Percentiles rank a stretch among this genome's conserved stretches.
These are phyloP conservation scores for Hagleromyces aurorensis DNA, from an alignment of 805 yeast genomes.

Conservation along the genomic window DNA sequence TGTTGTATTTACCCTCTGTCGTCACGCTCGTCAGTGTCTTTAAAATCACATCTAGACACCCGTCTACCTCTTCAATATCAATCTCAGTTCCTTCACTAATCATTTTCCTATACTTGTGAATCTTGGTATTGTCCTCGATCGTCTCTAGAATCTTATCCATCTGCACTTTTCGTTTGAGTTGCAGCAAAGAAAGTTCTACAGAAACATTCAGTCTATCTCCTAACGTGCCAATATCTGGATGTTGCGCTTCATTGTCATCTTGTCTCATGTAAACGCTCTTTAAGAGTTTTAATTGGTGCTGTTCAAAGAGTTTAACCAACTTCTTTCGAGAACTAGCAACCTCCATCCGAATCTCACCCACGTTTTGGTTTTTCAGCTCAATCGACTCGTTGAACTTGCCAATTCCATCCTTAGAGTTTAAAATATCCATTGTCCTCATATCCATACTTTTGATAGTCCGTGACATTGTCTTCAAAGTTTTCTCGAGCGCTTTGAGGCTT, in stretches of 20 bases:
- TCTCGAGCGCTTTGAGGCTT: constrained; percentile 31
- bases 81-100: constrained; percentile 65
- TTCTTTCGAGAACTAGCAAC: constrained; percentile 16
- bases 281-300: constrained; percentile 20
- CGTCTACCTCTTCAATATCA: constrained; percentile 58
- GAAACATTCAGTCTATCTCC: constrained; percentile 19
- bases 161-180: constrained; percentile 34
- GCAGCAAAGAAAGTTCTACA: constrained; percentile 35
- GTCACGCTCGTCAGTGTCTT: constrained; percentile 18
- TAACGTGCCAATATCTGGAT: constrained; percentile 6
- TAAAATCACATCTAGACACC: constrained; percentile 53
- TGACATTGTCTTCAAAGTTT: constrained; percentile 17
- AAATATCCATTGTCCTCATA: constrained; percentile 28
- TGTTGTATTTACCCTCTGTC: too few relatives aligned
- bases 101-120: constrained; percentile 59
- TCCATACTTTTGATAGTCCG: constrained; percentile 19
- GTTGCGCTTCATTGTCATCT: constrained; percentile 2
- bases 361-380: constrained; percentile 10
- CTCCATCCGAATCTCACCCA: constrained; percentile 9
- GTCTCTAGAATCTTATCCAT: constrained; percentile 31
- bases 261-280: constrained; percentile 2
- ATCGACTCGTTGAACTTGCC: constrained; percentile 75
- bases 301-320: constrained; percentile 23
- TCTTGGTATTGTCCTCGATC: constrained; percentile 39
- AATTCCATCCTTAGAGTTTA: constrained; percentile 61